Percentiles rank a stretch among this genome's conserved stretches.
Conservation (phyloP, 305 asterid species). For the Fraxinus dipetala region DNA sequence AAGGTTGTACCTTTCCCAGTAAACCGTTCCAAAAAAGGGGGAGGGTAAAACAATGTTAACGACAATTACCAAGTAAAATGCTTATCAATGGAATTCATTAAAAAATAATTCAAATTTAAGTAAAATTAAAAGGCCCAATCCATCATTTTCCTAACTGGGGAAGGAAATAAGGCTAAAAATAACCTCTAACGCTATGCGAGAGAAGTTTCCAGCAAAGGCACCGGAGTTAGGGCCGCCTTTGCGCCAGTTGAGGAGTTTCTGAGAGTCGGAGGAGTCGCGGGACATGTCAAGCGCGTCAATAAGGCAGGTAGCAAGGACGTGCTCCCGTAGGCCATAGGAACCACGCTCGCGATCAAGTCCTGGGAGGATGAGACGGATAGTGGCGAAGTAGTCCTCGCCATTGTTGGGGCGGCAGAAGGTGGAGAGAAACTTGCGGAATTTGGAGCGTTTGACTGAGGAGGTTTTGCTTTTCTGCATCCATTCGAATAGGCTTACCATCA, state of each 20-base stretch:
- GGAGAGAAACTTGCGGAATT: constrained; percentile 87
- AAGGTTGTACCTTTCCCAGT: background rate
- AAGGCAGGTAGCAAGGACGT: constrained; percentile 80
- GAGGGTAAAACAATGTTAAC: background rate
- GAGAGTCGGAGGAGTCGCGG: constrained; percentile 85
- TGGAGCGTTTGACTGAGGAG: constrained; percentile 58
- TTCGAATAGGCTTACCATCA: constrained; percentile 69
- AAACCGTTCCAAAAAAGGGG: background rate
- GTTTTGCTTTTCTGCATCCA: constrained; percentile 88
- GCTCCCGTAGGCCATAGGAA: constrained; percentile 85
- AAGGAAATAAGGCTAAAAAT: background rate
- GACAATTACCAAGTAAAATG: background rate
- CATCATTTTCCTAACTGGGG: background rate
- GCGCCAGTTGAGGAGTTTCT: constrained; percentile 84
- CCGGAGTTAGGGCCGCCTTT: constrained; percentile 88
- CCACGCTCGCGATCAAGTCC: constrained; percentile 87
- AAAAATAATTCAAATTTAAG: background rate
- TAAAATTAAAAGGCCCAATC: background rate
- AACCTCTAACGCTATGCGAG: constrained; percentile 82
- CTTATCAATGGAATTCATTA: background rate
- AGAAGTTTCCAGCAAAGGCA: constrained; percentile 74
- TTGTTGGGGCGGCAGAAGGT: constrained; percentile 66
- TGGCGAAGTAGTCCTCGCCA: constrained; percentile 69
- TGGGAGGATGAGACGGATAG: constrained; percentile 82
- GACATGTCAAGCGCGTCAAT: constrained; percentile 88